Evolutionary conservation across 805 yeast genomes (phyloP).

Genomic region (Teunomyces aglyptinius): DNA sequence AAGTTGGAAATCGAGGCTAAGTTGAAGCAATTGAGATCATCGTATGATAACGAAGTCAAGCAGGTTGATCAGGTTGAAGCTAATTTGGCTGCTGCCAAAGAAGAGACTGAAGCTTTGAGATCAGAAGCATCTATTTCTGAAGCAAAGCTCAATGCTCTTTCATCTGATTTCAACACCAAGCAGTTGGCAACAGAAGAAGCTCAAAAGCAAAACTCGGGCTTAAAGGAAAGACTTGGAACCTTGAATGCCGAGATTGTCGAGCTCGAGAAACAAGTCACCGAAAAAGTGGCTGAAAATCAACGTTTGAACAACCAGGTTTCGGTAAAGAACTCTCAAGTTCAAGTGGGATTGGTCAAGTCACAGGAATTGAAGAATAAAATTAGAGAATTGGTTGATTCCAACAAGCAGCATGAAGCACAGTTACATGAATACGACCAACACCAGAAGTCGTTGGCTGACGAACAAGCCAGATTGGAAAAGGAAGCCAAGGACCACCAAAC

Average conservation of each 20-base stretch:
- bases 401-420: constrained; percentile 23
- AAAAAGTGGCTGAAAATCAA: constrained; percentile 51
- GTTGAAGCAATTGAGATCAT: constrained; percentile 59
- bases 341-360: constrained; percentile 53
- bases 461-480: constrained; percentile 1
- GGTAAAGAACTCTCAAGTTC: constrained; percentile 69
- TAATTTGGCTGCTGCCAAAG: constrained; percentile 54
- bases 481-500: constrained; percentile 6
- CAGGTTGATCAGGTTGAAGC: constrained; percentile 73
- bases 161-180: constrained; percentile 58
- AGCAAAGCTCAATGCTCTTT: constrained; percentile 71
- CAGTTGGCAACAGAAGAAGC: constrained; percentile 61
- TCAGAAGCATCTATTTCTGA: constrained; percentile 75
- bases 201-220: constrained; percentile 62
- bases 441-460: not conserved
- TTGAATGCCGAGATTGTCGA: constrained; percentile 66
- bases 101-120: constrained; percentile 66
- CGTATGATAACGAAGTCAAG: constrained; percentile 76
- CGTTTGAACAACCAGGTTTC: constrained; percentile 62
- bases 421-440: constrained; percentile 10
- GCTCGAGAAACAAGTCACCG: constrained; percentile 54
- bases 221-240: constrained; percentile 66
- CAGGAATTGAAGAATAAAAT: constrained; percentile 35
- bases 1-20: constrained; percentile 75
- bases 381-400: constrained; percentile 22